These are phyloP conservation scores for Naganishia liquefaciens DNA, from an alignment of 1,284 basidiomycete genomes.

Conservation along the genomic window DNA sequence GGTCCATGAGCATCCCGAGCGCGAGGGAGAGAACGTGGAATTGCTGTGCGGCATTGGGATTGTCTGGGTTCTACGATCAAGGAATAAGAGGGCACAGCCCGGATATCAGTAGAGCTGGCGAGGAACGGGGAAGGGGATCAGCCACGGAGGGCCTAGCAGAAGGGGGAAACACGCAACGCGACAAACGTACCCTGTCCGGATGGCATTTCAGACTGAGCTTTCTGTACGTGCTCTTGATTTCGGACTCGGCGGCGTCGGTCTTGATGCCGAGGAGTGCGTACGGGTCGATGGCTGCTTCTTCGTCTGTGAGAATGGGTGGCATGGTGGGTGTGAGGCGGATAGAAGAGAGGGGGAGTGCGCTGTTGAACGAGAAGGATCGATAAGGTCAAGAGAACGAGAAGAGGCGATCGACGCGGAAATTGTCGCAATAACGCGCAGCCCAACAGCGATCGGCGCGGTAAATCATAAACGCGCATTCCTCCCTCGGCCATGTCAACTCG, in stretches of 20 bases:
- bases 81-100: no score
- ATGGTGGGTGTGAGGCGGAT: slow-evolving; percentile 36
- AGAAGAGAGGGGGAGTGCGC: no score
- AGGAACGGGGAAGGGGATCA: neutral
- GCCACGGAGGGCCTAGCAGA: slow-evolving; percentile 9
- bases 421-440: no score
- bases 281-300: slow-evolving; percentile 60
- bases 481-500: no score
- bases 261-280: slow-evolving; percentile 73
- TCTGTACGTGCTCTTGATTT: slow-evolving; percentile 80
- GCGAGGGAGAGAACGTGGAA: slow-evolving; percentile 86
- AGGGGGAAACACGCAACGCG: neutral
- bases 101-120: slow-evolving; percentile 2
- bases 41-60: slow-evolving; percentile 62
- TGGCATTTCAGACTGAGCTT: slow-evolving; percentile 81
- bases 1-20: slow-evolving; percentile 80
- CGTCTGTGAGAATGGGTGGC: slow-evolving; percentile 51
- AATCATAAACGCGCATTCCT: no score
- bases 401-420: no score
- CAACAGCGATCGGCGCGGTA: no score
- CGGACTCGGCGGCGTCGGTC: slow-evolving; percentile 70
- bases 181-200: slow-evolving; percentile 70
- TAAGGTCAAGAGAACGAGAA: no score
- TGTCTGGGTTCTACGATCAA: slow-evolving; percentile 31
- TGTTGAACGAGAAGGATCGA: no score